Conservation (phyloP, 2,329 filamentous ascomycete species). For the Colletotrichum tofieldiae region DNA sequence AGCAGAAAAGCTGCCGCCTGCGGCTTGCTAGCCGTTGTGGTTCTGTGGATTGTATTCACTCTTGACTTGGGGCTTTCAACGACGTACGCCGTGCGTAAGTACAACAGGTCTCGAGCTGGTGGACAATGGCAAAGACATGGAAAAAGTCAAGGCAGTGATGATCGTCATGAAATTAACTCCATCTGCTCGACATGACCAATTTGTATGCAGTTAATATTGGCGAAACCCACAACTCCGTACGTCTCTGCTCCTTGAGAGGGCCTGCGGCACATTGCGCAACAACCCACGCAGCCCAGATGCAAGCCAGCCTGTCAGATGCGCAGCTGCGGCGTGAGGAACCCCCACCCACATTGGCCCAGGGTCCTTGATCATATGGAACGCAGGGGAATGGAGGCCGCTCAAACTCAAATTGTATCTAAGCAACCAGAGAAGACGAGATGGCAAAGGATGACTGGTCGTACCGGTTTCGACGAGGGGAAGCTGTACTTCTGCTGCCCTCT, state of each 20-base stretch:
- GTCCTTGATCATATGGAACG: background rate
- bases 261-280: conserved; percentile 19
- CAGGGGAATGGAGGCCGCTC: conserved; percentile 18
- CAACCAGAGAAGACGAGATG: background rate
- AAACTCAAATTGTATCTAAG: conserved; percentile 3
- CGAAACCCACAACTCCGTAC: conserved; percentile 25
- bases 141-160: background rate
- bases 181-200: background rate
- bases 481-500: background rate
- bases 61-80: conserved; percentile 1
- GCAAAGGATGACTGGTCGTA: background rate
- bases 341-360: conserved; percentile 1
- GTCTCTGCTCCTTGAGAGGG: conserved; percentile 15
- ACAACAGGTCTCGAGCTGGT: background rate
- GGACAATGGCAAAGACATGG: background rate
- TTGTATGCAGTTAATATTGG: conserved; percentile 13
- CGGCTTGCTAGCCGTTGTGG: conserved; percentile 4
- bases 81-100: background rate
- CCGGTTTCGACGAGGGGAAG: background rate
- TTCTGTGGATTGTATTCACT: background rate
- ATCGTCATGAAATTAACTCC: conserved; percentile 12
- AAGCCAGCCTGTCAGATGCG: conserved; percentile 18
- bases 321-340: conserved; percentile 20
- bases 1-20: conserved; percentile 3
- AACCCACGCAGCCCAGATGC: background rate